Conservation (phyloP, 2,329 filamentous ascomycete genomes). For the Zymoseptoria tritici region DNA sequence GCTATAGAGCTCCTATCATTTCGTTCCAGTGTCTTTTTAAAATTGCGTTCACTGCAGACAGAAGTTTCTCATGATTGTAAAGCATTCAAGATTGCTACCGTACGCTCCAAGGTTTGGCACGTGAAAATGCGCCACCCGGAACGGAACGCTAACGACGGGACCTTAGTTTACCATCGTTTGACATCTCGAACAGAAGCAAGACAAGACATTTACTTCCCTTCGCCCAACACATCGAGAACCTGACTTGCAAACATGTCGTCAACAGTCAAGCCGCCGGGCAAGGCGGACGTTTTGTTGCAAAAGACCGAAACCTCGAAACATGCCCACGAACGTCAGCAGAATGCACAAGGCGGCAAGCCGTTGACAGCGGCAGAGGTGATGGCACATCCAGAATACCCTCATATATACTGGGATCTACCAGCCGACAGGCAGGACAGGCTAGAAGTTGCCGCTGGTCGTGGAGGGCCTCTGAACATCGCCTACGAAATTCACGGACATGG, state of each 20-base stretch:
- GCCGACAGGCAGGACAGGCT: constrained; percentile 55
- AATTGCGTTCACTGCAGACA: too few species aligned
- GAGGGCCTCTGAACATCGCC: constrained; percentile 66
- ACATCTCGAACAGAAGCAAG: background rate
- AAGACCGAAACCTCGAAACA: background rate
- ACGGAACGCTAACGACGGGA: background rate
- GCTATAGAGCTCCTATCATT: too few species aligned
- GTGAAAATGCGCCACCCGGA: background rate
- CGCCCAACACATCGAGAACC: background rate
- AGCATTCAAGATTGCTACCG: too few species aligned
- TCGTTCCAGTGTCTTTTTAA: too few species aligned
- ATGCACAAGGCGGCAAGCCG: constrained; percentile 21
- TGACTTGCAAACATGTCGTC: background rate
- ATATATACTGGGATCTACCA: constrained; percentile 61
- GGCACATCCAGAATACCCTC: constrained; percentile 58
- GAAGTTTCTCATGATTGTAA: too few species aligned
- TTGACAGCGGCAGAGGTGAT: constrained; percentile 52
- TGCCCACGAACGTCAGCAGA: constrained; percentile 14
- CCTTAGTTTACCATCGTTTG: background rate
- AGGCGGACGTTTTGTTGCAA: background rate
- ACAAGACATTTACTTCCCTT: background rate
- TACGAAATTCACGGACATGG: constrained; percentile 77
- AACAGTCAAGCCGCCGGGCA: background rate
- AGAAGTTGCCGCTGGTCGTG: constrained; percentile 59
- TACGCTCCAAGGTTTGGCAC: background rate